These are phyloP conservation scores for Podila epigama DNA, from an alignment of 192 early-diverging fungal species.

Conservation along the genomic window DNA sequence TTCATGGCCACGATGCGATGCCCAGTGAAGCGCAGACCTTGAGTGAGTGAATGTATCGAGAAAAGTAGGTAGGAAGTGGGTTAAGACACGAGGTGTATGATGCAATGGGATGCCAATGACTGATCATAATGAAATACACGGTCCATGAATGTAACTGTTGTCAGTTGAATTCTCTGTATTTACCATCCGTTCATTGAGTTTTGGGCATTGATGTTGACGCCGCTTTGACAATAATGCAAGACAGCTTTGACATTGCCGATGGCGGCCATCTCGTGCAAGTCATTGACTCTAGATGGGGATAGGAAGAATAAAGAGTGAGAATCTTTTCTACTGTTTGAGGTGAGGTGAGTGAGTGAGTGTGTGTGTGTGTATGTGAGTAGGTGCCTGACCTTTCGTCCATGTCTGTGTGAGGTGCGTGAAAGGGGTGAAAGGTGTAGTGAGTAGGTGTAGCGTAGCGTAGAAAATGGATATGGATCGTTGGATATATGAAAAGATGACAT, in stretches of 20 bases:
- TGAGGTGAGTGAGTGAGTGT: background rate
- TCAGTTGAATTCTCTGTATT: no score
- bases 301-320: background rate
- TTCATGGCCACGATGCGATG: constrained; percentile 68
- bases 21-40: constrained; percentile 82
- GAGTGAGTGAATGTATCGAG: background rate
- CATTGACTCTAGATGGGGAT: constrained; percentile 40
- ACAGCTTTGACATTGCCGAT: constrained; percentile 78
- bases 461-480: no score
- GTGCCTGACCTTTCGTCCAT: background rate
- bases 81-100: no score
- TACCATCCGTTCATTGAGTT: constrained; percentile 80
- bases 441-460: no score
- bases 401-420: no score
- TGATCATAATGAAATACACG: no score
- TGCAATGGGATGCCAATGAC: no score
- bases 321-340: no score
- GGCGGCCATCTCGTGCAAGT: constrained; percentile 58
- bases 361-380: background rate
- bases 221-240: constrained; percentile 64
- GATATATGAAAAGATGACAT: no score
- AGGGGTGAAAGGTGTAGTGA: no score
- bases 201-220: constrained; percentile 71
- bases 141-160: no score
- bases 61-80: background rate